Base-by-base conservation (phyloP, 257 asterid species). In the Rehmannia glutinosa region DNA sequence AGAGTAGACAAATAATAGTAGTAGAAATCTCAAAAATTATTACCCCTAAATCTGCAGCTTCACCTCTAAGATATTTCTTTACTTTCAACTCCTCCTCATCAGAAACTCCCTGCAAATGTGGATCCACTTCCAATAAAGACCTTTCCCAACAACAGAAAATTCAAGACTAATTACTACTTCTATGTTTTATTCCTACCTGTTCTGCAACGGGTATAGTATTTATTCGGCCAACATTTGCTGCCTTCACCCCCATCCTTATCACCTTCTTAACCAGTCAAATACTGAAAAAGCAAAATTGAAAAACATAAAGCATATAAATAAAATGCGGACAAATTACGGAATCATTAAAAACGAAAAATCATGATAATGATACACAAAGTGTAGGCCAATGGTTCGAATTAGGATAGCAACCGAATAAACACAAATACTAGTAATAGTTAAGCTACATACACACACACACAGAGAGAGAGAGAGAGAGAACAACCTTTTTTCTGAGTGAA, bases 31-130 rank as follows among this genome's bases (percentile, higher is more conserved):
- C 8, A 1, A 27, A 38, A 7, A 16, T 4, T 65, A 54, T 73
- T 68, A 93, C 97, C 97, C 71, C 84, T 67, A 86, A 81, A 73
- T 93, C 82, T 16, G 89, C 81, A 54, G 80, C 83, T 79, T 84
- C 91, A 33, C 97, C 97, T 81, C 95, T 83, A 23, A 83, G 86
- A 77, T 84, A 90, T 75, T 93, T 93, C 70, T 80, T 75, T 17
- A 77, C 81, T 49, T 66, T 83, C 71, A 41, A 66, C 60, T 84
- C 95, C 75, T 80, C 87, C 79, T 83, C 95, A 59, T 75, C 91
- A 32, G 81, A 70, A 52, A 66, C 39, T 21, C 69, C 89, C 96
- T 90, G 78, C 73, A 61, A 53, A 60, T 11, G 74, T 24, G 54
- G 58, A 62, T 13, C 39, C 45, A 19, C 25, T 47, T 49, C 19